Conservation (phyloP, 192 early-diverging fungal genomes). For the Dimargaris xerosporica region DNA sequence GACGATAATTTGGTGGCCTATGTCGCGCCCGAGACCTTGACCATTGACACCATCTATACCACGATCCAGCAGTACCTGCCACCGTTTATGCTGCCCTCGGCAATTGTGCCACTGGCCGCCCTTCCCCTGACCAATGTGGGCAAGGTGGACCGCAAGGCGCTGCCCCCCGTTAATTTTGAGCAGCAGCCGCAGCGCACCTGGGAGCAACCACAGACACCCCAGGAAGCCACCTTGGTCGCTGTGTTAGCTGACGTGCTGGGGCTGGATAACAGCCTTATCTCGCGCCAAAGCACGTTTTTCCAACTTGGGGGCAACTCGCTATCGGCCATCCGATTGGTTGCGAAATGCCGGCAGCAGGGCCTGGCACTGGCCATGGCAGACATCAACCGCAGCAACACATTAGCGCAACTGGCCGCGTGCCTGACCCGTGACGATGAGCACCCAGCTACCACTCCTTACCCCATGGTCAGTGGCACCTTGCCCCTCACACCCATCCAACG, state of each 20-base stretch:
- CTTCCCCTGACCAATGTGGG: not conserved
- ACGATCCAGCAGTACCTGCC: not conserved
- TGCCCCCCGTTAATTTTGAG: not conserved
- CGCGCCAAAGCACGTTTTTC: not conserved
- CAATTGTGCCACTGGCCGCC: not conserved
- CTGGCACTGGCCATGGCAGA: not conserved
- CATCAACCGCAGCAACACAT: not conserved
- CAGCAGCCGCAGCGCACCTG: no score
- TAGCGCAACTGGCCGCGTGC: not conserved
- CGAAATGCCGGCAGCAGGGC: not conserved
- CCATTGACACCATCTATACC: not conserved
- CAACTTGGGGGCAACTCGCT: conserved; percentile 7
- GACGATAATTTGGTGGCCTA: conserved; percentile 18
- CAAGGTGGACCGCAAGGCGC: not conserved
- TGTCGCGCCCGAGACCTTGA: conserved; percentile 13
- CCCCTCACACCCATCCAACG: not conserved
- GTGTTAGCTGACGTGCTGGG: no score
- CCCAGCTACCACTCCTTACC: no score
- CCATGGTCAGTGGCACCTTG: not conserved
- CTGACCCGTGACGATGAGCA: not conserved
- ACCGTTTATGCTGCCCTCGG: not conserved
- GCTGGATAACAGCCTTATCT: no score
- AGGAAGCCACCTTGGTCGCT: no score
- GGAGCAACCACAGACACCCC: no score
- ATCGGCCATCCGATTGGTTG: conserved; percentile 8